Base-by-base conservation (phyloP, 306 rosid species). In the Rosa persica region DNA sequence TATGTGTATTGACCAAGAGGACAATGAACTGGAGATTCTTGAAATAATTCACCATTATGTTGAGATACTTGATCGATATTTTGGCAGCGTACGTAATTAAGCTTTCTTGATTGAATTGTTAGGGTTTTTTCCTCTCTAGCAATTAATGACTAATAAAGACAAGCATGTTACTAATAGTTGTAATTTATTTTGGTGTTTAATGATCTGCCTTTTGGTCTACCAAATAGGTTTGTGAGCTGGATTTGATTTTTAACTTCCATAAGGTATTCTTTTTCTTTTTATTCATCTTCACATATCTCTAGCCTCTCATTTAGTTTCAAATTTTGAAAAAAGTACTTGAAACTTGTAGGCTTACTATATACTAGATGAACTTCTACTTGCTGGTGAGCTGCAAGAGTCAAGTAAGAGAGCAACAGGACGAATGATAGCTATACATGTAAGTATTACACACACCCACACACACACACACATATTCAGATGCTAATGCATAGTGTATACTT, bases 381-480 rank as follows among this genome's bases (percentile, higher is more conserved):
- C 98, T 43, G 98, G 97, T 8, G 98, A 93, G 82, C 97, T 93
- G 79, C 98, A 93, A 81, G 98, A 93, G 79, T 85, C 98, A 0
- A 91, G 97, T 97, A 93, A 91, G 90, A 93, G 88, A 87, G 88
- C 92, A 25, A 83, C 90, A 46, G 96, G 96, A 10, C 86, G 97
- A 57, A 78, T 93, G 90, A 87, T 93, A 81, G 97, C 98, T 43
- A 97, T 97, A 66, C 98, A 93, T 94, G 98, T 91, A 85, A 74
- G 70, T 9, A 8, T 40, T 34, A n/a, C n/a, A n/a, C n/a, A n/a
- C n/a, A n/a, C n/a, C n/a, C n/a, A n/a, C n/a, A n/a, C n/a, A n/a
- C n/a, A n/a, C n/a, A n/a, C n/a, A n/a, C n/a, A n/a, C 4, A 5
- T 11, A 2, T 65, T 34, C 12, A 2, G 40, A 12, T 27, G 19